These are phyloP conservation scores for Tolypocladium ophioglossoides DNA, from an alignment of 2,329 filamentous ascomycete genomes.

Conservation along the genomic window DNA sequence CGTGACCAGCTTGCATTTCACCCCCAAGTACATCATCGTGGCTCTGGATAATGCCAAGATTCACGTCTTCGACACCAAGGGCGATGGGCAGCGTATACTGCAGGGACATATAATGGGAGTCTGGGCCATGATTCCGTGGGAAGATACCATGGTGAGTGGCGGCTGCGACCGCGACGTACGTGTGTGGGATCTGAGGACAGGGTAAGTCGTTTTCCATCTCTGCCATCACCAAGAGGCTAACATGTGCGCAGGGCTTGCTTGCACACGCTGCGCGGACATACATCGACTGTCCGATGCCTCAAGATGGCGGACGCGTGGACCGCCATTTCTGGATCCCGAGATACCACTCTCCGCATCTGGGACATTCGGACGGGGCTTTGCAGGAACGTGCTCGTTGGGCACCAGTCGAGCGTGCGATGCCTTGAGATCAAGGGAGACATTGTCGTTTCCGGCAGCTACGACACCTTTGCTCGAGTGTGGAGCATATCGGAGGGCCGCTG, in stretches of 20 bases:
- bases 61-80: slow-evolving; percentile 91
- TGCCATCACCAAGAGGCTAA: slow-evolving; percentile 8
- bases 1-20: slow-evolving; percentile 89
- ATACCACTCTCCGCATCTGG: slow-evolving; percentile 92
- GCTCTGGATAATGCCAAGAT: slow-evolving; percentile 98
- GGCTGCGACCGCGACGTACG: slow-evolving; percentile 94
- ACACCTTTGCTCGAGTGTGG: slow-evolving; percentile 95
- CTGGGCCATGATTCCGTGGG: slow-evolving; percentile 99
- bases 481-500: slow-evolving; percentile 94
- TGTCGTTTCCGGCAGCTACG: slow-evolving; percentile 96
- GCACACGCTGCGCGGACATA: slow-evolving; percentile 85
- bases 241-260: slow-evolving; percentile 48
- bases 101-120: slow-evolving; percentile 98
- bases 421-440: slow-evolving; percentile 93
- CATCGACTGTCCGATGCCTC: slow-evolving; percentile 88
- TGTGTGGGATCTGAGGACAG: slow-evolving; percentile 92
- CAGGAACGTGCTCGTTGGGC: slow-evolving; percentile 83
- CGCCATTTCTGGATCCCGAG: slow-evolving; percentile 90
- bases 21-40: slow-evolving; percentile 92
- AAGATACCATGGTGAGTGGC: slow-evolving; percentile 86
- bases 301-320: slow-evolving; percentile 96
- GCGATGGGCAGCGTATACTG: slow-evolving; percentile 76
- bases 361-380: slow-evolving; percentile 82
- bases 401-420: slow-evolving; percentile 91
- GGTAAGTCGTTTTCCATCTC: slow-evolving; percentile 43